Evolutionary conservation across 2,329 filamentous ascomycete species (phyloP).

Genomic region (Microsporum ferrugineum): DNA sequence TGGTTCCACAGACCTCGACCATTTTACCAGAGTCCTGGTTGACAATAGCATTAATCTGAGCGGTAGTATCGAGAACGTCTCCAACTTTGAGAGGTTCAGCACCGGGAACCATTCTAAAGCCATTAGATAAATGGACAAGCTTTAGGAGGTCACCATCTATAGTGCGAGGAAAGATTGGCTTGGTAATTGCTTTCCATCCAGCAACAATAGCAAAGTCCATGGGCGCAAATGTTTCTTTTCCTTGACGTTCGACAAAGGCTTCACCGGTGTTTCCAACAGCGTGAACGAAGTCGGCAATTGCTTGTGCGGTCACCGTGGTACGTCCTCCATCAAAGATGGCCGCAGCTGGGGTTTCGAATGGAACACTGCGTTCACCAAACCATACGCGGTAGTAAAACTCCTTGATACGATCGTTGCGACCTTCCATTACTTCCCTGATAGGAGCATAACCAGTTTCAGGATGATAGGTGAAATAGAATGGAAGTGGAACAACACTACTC

Average conservation of each 20-base stretch:
- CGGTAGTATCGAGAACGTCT: conserved; percentile 81
- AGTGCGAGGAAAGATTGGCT: conserved; percentile 93
- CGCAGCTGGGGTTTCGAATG: conserved; percentile 74
- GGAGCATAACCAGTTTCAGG: conserved; percentile 96
- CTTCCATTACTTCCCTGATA: conserved; percentile 91
- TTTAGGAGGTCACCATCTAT: conserved; percentile 95
- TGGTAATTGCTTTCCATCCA: conserved; percentile 97
- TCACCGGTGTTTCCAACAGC: conserved; percentile 96
- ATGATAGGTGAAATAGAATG: conserved; percentile 83
- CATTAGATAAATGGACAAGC: conserved; percentile 91
- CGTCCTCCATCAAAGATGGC: conserved; percentile 83
- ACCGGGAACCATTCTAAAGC: conserved; percentile 95
- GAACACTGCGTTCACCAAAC: conserved; percentile 78
- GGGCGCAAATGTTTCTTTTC: conserved; percentile 85
- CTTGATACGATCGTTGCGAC: conserved; percentile 95
- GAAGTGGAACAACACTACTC: conserved; percentile 67
- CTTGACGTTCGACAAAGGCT: conserved; percentile 89
- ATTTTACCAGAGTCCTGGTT: conserved; percentile 98
- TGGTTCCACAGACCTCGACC: conserved; percentile 98
- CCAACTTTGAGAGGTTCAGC: conserved; percentile 92
- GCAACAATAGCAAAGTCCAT: conserved; percentile 99
- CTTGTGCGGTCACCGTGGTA: conserved; percentile 75
- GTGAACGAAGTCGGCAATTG: conserved; percentile 97
- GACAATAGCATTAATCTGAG: conserved; percentile 92
- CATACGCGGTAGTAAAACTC: conserved; percentile 98